These are phyloP conservation scores for Schizonepeta tenuifolia DNA, from an alignment of 257 asterid genomes.

Conservation along the genomic window DNA sequence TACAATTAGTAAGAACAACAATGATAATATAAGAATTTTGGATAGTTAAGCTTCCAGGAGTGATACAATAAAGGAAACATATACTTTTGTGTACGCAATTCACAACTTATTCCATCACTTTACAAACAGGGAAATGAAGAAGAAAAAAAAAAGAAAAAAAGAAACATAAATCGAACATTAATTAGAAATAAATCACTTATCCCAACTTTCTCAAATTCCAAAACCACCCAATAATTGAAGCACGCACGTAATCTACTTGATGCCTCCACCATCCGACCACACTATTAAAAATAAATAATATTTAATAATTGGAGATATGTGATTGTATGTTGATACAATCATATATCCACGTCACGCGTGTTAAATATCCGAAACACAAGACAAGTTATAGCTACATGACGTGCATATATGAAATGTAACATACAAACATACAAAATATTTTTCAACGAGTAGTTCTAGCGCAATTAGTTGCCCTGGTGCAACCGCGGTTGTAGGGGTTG, in stretches of 20 bases:
- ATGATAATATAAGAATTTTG: not conserved
- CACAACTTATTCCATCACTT: not conserved
- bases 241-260: not conserved
- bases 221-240: slow-evolving; percentile 8
- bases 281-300: not conserved
- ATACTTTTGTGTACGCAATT: not conserved
- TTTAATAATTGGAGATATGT: too few relatives aligned
- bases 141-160: not conserved
- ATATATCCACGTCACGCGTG: not conserved
- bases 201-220: slow-evolving; percentile 1
- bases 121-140: not conserved
- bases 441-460: slow-evolving; percentile 44
- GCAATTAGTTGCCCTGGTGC: slow-evolving; percentile 56
- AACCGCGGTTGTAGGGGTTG: slow-evolving; percentile 56
- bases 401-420: not conserved
- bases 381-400: not conserved
- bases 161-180: not conserved
- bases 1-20: not conserved
- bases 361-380: too few relatives aligned
- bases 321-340: not conserved
- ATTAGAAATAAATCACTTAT: not conserved
- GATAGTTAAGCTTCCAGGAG: not conserved
- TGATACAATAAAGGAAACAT: not conserved
- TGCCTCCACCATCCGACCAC: not conserved
- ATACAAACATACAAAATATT: not conserved